Conservation (phyloP, 345 rosid species). For the Arabidopsis thaliana region TAIR10.1 NC_003076.8:7499001-7499500, state of each 20-base stretch:
- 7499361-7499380: not conserved
- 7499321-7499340: not conserved
- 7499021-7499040: not conserved
- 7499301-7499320: not conserved
- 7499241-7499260: not conserved
- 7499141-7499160: not conserved
- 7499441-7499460: not conserved
- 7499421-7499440: not conserved
- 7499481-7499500: not conserved
- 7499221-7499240: not conserved
- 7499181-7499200: not conserved
- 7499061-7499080: not conserved
- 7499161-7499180: not conserved
- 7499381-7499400: not conserved
- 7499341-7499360: not conserved
- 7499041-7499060: not conserved
- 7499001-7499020: constrained; percentile 21
- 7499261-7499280: not conserved
- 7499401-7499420: not conserved
- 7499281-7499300: not conserved
- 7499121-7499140: not conserved
- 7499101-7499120: not conserved
- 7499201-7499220: not conserved
- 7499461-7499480: not conserved
- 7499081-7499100: not conserved